Conservation (phyloP, 2,329 filamentous ascomycete genomes). For the Trichoderma harzianum region DNA sequence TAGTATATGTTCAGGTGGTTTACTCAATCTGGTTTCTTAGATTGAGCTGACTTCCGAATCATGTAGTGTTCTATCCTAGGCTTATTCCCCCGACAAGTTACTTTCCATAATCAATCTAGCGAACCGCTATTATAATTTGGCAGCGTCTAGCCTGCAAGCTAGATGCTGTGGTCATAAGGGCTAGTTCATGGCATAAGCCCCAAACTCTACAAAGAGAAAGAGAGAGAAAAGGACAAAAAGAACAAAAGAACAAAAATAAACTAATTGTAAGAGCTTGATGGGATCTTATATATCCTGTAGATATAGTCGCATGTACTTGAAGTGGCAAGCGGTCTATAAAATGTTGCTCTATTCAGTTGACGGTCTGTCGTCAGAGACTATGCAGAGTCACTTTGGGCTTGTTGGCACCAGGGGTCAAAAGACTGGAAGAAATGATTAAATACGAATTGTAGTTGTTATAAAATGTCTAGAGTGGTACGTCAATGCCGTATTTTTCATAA, state of each 20-base stretch:
- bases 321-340: neutral
- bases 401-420: neutral
- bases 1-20: neutral
- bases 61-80: neutral
- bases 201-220: neutral
- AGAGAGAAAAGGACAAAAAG: neutral
- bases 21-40: neutral
- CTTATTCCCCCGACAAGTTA: neutral
- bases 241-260: neutral
- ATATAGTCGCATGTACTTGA: neutral
- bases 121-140: neutral
- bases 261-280: neutral
- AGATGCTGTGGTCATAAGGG: neutral
- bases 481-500: conserved; percentile 32
- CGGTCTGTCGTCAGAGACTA: neutral
- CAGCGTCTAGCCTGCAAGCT: neutral
- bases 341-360: neutral
- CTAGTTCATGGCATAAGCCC: neutral
- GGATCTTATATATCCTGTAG: neutral
- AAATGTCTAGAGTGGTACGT: neutral
- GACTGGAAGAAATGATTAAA: no score
- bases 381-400: neutral
- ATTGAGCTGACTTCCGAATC: neutral
- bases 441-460: neutral
- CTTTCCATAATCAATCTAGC: neutral